Conservation (phyloP, 2,329 filamentous ascomycete genomes). For the Rhinocladiella mackenziei region DNA sequence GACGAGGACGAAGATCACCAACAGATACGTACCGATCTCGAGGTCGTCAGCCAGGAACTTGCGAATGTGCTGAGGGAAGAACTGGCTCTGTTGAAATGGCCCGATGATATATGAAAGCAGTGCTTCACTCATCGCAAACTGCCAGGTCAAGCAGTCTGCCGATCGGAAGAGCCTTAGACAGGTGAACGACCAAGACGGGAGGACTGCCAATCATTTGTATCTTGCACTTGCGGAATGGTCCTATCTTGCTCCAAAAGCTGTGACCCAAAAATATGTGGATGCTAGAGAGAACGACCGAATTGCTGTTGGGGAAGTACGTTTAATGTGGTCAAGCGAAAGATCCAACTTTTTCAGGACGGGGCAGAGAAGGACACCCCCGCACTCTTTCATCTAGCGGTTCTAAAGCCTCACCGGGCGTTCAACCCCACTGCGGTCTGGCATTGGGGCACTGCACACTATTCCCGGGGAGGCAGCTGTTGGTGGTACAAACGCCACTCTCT, state of each 20-base stretch:
- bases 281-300: no score
- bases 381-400: background rate
- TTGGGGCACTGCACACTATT: no score
- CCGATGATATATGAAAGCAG: constrained; percentile 27
- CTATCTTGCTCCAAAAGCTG: no score
- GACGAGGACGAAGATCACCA: constrained; percentile 17
- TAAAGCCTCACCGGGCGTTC: no score
- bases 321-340: no score
- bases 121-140: background rate
- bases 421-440: no score
- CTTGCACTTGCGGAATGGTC: background rate
- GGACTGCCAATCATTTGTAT: background rate
- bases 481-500: background rate
- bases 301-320: no score
- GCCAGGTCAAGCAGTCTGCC: background rate
- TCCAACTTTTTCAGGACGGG: background rate
- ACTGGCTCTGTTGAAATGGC: constrained; percentile 27
- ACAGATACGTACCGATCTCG: constrained; percentile 25
- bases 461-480: background rate
- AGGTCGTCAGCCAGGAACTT: constrained; percentile 27
- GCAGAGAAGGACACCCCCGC: background rate
- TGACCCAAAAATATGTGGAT: no score
- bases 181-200: no score
- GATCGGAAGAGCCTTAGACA: background rate
- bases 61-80: constrained; percentile 23